A percentile compares a stretch with the other conserved stretches of the same genome.
Conservation (phyloP, 805 yeast genomes). For the Kodamaea kakaduensis region DNA sequence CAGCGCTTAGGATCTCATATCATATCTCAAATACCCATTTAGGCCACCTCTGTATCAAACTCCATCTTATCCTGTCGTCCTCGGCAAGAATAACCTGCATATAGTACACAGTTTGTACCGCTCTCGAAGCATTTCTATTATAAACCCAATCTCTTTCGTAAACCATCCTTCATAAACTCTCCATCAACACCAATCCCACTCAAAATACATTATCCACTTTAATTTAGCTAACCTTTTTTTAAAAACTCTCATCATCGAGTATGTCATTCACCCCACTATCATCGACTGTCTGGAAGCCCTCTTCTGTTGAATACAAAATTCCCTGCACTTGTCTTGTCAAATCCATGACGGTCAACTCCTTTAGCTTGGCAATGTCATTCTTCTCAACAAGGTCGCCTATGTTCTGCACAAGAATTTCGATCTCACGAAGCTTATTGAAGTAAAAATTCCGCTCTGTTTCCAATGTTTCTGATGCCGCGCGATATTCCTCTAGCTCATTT, state of each 20-base stretch:
- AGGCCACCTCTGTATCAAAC: no score
- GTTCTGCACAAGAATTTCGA: conserved; percentile 74
- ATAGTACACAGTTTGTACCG: no score
- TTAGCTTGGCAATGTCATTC: conserved; percentile 40
- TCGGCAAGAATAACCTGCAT: no score
- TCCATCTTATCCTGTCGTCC: no score
- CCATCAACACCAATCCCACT: neutral
- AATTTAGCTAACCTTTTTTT: neutral
- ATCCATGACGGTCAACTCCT: conserved; percentile 24
- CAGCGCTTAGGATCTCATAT: no score
- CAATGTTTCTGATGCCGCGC: conserved; percentile 57
- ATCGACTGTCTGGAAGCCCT: conserved; percentile 63
- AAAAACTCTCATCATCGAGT: conserved; percentile 8
- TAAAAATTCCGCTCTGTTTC: conserved; percentile 87
- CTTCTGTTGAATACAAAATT: conserved; percentile 76
- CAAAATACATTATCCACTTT: no score
- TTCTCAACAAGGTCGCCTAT: conserved; percentile 22
- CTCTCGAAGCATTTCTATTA: no score
- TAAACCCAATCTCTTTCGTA: conserved; percentile 1
- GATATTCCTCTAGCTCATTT: conserved; percentile 43
- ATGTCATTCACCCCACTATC: conserved; percentile 7
- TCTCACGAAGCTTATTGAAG: conserved; percentile 81
- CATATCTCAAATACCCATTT: no score
- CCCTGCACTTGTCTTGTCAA: conserved; percentile 58
- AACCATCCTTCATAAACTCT: conserved; percentile 1